Evolutionary conservation across 441 rosid genomes (phyloP).

Genomic region (Euphorbia schlechtendalii): DNA sequence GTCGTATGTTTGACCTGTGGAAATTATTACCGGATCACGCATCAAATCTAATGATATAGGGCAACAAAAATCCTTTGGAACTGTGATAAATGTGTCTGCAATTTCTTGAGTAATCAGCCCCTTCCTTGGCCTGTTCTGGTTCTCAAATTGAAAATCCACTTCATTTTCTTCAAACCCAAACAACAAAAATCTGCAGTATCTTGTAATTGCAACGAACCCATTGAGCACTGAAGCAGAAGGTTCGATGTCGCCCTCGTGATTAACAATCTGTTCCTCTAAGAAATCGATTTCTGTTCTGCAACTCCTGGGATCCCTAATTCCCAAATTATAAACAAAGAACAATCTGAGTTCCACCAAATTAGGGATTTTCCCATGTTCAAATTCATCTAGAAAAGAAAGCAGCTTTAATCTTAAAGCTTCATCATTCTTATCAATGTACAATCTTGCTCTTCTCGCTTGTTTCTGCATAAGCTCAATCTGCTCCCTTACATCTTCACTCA

Average conservation of each 20-base stretch:
- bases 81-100: constrained; percentile 49
- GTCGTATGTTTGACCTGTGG: constrained; percentile 89
- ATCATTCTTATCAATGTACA: constrained; percentile 58
- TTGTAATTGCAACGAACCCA: constrained; percentile 66
- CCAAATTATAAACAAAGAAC: constrained; percentile 53
- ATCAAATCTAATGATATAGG: constrained; percentile 82
- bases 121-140: constrained; percentile 45
- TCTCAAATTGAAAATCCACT: constrained; percentile 33
- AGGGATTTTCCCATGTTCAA: constrained; percentile 62
- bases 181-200: constrained; percentile 72
- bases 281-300: constrained; percentile 71
- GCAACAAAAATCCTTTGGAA: constrained; percentile 82
- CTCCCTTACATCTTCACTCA: constrained; percentile 71
- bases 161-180: constrained; percentile 68
- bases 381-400: constrained; percentile 54
- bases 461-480: constrained; percentile 58
- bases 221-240: constrained; percentile 72
- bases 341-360: constrained; percentile 27
- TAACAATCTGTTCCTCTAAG: constrained; percentile 83
- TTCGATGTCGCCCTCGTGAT: constrained; percentile 72
- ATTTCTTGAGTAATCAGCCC: constrained; percentile 64
- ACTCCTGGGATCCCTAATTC: constrained; percentile 47
- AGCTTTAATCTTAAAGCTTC: constrained; percentile 52
- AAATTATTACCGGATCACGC: constrained; percentile 81
- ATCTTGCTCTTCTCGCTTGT: constrained; percentile 50